These are phyloP conservation scores for Agaricus subrufescens DNA, from an alignment of 768 basidiomycete genomes.

Conservation along the genomic window DNA sequence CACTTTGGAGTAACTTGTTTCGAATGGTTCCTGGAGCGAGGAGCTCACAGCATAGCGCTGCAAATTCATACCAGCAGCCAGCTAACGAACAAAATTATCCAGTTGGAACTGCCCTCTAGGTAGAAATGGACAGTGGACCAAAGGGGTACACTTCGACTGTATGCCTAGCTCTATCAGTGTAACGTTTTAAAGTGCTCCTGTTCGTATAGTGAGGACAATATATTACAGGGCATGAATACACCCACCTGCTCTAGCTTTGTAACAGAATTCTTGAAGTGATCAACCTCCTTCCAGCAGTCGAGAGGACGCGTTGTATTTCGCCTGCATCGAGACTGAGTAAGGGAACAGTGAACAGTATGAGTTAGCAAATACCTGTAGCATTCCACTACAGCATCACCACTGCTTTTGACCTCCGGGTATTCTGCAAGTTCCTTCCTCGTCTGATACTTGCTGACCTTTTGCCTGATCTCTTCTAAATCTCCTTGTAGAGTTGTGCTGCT, in stretches of 20 bases:
- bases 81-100: conserved; percentile 1
- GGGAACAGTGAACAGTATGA: conserved; percentile 1
- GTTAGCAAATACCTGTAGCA: conserved; percentile 63
- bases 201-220: conserved; percentile 6
- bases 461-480: conserved; percentile 71
- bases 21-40: conserved; percentile 4
- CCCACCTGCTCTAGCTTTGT: conserved; percentile 64
- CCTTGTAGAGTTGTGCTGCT: conserved; percentile 61
- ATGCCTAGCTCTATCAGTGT: conserved; percentile 26
- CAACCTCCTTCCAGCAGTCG: conserved; percentile 73
- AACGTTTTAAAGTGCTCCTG: conserved; percentile 65
- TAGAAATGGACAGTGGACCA: neutral
- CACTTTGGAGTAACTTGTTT: conserved; percentile 15
- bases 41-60: conserved; percentile 5
- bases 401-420: conserved; percentile 52
- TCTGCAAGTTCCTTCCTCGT: conserved; percentile 47
- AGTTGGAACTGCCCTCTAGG: conserved; percentile 12
- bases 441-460: conserved; percentile 70
- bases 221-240: neutral
- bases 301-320: conserved; percentile 46
- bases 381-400: conserved; percentile 55
- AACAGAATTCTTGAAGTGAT: conserved; percentile 65
- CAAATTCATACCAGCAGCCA: neutral
- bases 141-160: neutral
- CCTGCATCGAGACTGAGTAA: conserved; percentile 30